Evolutionary conservation across 805 yeast species (phyloP).

Genomic region (Candida ascalaphidarum): DNA sequence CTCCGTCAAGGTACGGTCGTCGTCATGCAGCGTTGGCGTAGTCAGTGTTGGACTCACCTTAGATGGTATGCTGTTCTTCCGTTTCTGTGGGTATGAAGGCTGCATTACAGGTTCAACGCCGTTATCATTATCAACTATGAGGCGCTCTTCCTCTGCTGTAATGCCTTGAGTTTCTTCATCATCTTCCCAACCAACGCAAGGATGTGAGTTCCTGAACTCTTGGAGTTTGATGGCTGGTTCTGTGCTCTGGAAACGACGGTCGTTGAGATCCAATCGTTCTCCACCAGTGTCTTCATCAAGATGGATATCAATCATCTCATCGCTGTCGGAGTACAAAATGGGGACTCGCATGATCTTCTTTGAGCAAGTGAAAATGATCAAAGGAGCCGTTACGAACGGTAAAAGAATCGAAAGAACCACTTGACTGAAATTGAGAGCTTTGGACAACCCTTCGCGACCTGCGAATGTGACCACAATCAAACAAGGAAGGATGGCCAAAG

Average conservation of each 20-base stretch:
- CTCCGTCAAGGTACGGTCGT: no score
- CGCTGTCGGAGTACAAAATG: conserved; percentile 21
- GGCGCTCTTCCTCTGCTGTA: conserved; percentile 10
- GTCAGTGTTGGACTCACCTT: no score
- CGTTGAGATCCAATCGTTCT: conserved; percentile 1
- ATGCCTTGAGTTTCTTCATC: conserved; percentile 13
- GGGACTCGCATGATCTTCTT: conserved; percentile 58
- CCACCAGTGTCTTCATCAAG: conserved; percentile 7
- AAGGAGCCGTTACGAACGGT: conserved; percentile 85
- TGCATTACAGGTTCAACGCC: no score
- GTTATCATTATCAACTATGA: conserved; percentile 7
- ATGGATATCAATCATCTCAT: conserved; percentile 11
- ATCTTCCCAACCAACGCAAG: conserved; percentile 35
- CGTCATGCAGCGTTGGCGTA: conserved; percentile 4
- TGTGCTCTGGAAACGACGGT: conserved; percentile 17
- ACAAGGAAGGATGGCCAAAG: conserved; percentile 83
- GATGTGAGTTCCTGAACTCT: conserved; percentile 31
- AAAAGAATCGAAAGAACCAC: conserved; percentile 73
- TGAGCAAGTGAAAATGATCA: conserved; percentile 71
- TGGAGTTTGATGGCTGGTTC: conserved; percentile 34
- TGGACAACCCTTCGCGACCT: conserved; percentile 77
- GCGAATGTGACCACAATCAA: conserved; percentile 59
- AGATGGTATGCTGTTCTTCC: no score
- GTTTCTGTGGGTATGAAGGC: no score
- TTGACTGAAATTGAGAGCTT: conserved; percentile 71